Percentiles rank a stretch among this genome's conserved stretches.
Evolutionary conservation across 139 green algal genomes (phyloP).

Genomic region (Auxenochlorella pyrenoidosa): DNA sequence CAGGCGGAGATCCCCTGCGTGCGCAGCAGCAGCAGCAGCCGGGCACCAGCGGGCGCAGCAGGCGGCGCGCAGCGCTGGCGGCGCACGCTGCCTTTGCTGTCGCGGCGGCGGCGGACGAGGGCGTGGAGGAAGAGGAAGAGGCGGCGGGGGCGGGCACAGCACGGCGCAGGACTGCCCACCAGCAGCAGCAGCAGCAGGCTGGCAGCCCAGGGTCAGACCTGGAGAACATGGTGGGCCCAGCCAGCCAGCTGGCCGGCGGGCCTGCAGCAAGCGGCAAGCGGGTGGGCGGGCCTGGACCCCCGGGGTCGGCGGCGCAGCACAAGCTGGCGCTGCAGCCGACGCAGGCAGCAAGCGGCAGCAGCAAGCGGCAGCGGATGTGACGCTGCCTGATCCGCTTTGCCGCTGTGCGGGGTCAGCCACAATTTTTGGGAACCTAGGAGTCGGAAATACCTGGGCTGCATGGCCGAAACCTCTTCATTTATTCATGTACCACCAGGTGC

Average conservation of each 20-base stretch:
- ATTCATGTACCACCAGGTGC: too few species aligned
- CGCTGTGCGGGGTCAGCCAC: too few species aligned
- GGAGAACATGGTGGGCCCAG: background rate
- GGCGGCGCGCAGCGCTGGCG: background rate
- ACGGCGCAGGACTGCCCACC: background rate
- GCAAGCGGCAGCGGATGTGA: background rate
- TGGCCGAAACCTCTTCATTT: too few species aligned
- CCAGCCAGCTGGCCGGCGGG: background rate
- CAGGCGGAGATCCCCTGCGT: background rate
- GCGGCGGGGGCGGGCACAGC: background rate
- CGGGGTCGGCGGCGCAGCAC: background rate
- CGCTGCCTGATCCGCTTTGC: too few species aligned
- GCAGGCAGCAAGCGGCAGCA: background rate
- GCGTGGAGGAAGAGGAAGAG: background rate
- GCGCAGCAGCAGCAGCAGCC: background rate
- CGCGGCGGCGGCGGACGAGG: background rate
- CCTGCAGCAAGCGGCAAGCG: background rate
- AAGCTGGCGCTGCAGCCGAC: constrained; percentile 5
- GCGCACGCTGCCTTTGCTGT: constrained; percentile 3
- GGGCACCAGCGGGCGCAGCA: background rate
- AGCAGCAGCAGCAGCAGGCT: constrained; percentile 1
- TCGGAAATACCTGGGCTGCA: too few species aligned
- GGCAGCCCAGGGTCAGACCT: background rate
- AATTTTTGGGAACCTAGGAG: too few species aligned
- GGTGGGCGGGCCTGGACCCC: background rate